Conservation (phyloP, 2,329 filamentous ascomycete genomes). For the Pseudogymnoascus sp. region DNA sequence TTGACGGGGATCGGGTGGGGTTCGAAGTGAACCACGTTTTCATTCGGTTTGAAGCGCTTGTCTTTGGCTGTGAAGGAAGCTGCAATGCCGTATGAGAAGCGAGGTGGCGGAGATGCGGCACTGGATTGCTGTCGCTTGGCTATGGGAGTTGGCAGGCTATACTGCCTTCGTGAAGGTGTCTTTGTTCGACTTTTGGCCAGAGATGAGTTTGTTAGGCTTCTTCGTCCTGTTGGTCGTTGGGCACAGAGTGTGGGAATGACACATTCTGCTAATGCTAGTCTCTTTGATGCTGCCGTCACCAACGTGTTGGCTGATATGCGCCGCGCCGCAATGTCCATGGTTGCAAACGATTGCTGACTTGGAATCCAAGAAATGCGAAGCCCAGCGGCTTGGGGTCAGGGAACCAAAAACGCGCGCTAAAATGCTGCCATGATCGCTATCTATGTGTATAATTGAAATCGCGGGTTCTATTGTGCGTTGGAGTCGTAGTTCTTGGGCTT, state of each 20-base stretch:
- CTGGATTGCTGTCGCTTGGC: neutral
- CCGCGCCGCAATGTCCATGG: constrained; percentile 4
- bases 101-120: neutral
- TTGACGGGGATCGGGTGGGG: constrained; percentile 31
- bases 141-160: neutral
- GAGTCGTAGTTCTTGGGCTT: neutral
- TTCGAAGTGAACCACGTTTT: constrained; percentile 66
- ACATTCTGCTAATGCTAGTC: neutral
- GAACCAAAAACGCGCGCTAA: constrained; percentile 9
- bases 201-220: neutral
- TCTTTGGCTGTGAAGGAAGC: constrained; percentile 71
- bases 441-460: neutral
- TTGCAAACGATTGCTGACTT: neutral
- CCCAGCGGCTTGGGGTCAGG: neutral
- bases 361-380: neutral
- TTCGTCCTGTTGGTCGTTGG: neutral
- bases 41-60: constrained; percentile 57
- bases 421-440: neutral
- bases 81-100: constrained; percentile 60
- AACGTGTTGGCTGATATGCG: neutral
- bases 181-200: neutral
- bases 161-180: neutral
- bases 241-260: neutral
- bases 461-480: neutral
- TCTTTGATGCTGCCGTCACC: neutral